Percentiles rank a stretch among this genome's conserved stretches.
Conservation (phyloP, 805 yeast genomes). For the Priceomyces castillae region DNA sequence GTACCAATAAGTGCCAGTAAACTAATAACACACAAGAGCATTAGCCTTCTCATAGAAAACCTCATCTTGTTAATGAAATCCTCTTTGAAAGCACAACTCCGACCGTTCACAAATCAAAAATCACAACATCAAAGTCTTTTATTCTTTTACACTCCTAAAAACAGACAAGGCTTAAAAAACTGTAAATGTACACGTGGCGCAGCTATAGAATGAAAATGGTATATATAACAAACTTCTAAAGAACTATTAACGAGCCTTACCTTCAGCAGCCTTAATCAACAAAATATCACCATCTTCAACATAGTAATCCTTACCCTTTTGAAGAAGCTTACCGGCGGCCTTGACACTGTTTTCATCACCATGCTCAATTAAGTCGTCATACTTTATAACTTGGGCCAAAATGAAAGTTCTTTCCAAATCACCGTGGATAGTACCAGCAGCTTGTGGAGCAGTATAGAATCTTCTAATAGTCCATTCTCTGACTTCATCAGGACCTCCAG, state of each 20-base stretch:
- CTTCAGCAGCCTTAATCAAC: conserved; percentile 92
- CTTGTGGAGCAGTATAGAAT: conserved; percentile 95
- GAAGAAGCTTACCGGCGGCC: conserved; percentile 83
- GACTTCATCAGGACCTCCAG: conserved; percentile 94
- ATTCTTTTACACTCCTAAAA: too few relatives aligned
- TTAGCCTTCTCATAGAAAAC: conserved; percentile 8
- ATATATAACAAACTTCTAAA: neutral
- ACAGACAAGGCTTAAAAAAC: too few relatives aligned
- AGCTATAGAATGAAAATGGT: neutral
- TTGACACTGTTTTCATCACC: conserved; percentile 78
- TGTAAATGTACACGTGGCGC: conserved; percentile 1
- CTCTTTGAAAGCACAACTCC: too few relatives aligned
- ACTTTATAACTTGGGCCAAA: conserved; percentile 87
- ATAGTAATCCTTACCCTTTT: conserved; percentile 92
- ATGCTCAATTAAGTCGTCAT: conserved; percentile 67
- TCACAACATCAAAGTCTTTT: too few relatives aligned
- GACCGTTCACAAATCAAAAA: too few relatives aligned
- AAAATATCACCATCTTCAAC: conserved; percentile 95
- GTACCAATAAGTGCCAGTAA: neutral
- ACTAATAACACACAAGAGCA: neutral
- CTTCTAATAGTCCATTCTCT: conserved; percentile 97
- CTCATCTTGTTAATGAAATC: conserved; percentile 10
- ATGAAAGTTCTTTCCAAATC: conserved; percentile 94
- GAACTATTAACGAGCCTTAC: conserved; percentile 56
- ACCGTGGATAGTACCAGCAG: conserved; percentile 97